Percentiles rank a stretch among this genome's conserved stretches.
Conservation (phyloP, 1,139 yeast genomes). For the Saccharomyces hybrid region DNA sequence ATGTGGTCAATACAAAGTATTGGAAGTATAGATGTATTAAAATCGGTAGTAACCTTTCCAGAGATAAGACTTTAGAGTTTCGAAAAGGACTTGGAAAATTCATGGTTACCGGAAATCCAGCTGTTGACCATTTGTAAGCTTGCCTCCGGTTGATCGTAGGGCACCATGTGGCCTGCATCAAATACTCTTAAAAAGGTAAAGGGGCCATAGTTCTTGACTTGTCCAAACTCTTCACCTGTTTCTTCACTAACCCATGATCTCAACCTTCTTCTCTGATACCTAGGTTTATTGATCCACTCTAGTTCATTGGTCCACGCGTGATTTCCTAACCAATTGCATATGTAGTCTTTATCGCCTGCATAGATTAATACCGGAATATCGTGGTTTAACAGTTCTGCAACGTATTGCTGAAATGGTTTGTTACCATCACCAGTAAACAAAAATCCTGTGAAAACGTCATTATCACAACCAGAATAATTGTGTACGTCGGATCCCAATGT, state of each 20-base stretch:
- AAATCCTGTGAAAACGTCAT: slow-evolving; percentile 76
- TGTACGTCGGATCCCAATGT: slow-evolving; percentile 93
- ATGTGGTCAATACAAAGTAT: no score
- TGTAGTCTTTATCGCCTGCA: slow-evolving; percentile 83
- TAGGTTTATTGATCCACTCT: slow-evolving; percentile 56
- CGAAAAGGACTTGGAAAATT: background rate
- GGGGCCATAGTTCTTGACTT: slow-evolving; percentile 46
- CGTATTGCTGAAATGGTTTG: slow-evolving; percentile 70
- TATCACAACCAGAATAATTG: slow-evolving; percentile 74
- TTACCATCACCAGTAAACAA: slow-evolving; percentile 86
- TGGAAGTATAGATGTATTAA: background rate
- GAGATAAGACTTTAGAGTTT: no score
- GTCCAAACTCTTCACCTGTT: slow-evolving; percentile 48
- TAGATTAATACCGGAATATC: slow-evolving; percentile 66
- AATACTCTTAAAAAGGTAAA: slow-evolving; percentile 57
- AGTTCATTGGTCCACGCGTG: slow-evolving; percentile 68
- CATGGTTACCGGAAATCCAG: slow-evolving; percentile 43
- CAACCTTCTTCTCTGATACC: slow-evolving; percentile 40
- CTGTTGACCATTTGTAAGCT: slow-evolving; percentile 70
- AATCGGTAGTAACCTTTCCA: background rate
- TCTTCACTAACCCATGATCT: slow-evolving; percentile 32
- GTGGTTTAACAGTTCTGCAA: slow-evolving; percentile 47
- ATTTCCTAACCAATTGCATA: slow-evolving; percentile 84
- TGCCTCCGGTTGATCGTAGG: slow-evolving; percentile 71
- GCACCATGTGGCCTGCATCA: slow-evolving; percentile 74